These are phyloP conservation scores for Termitomyces sp. DNA, from an alignment of 768 basidiomycete species.

Conservation along the genomic window DNA sequence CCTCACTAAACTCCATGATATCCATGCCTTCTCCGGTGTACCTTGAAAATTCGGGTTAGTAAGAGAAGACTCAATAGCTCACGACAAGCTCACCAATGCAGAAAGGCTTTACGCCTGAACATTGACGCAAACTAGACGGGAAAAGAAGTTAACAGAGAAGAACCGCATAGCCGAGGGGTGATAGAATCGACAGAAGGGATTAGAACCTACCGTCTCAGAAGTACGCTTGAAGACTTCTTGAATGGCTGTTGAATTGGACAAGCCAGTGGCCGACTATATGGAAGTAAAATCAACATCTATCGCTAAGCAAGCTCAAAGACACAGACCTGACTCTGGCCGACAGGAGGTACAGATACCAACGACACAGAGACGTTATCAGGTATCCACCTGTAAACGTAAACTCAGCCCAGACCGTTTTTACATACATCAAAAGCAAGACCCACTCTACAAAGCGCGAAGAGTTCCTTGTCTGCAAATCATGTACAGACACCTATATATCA, in stretches of 20 bases:
- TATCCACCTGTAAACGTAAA: constrained; percentile 59
- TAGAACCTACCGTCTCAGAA: constrained; percentile 45
- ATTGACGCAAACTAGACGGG: constrained; percentile 45
- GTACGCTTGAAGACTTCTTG: constrained; percentile 85
- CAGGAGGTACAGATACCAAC: constrained; percentile 78
- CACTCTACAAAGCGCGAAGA: constrained; percentile 79
- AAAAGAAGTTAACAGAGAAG: neutral
- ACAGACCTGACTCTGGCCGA: constrained; percentile 67
- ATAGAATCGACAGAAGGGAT: neutral
- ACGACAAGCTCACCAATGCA: constrained; percentile 59
- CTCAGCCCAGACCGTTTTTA: neutral
- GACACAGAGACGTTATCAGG: constrained; percentile 88
- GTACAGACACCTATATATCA: constrained; percentile 56
- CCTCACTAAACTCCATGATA: constrained; percentile 79
- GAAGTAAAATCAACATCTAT: neutral
- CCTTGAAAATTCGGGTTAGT: constrained; percentile 22
- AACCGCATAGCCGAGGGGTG: neutral
- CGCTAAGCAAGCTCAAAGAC: neutral
- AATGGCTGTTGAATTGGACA: constrained; percentile 78
- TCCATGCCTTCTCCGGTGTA: constrained; percentile 94
- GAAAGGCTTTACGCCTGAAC: constrained; percentile 82
- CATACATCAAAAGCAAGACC: constrained; percentile 18
- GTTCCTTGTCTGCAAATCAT: constrained; percentile 72
- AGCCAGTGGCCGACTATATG: constrained; percentile 58
- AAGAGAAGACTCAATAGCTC: neutral